These are phyloP conservation scores for Trametes sp. DNA, from an alignment of 1,284 basidiomycete species.

Conservation along the genomic window DNA sequence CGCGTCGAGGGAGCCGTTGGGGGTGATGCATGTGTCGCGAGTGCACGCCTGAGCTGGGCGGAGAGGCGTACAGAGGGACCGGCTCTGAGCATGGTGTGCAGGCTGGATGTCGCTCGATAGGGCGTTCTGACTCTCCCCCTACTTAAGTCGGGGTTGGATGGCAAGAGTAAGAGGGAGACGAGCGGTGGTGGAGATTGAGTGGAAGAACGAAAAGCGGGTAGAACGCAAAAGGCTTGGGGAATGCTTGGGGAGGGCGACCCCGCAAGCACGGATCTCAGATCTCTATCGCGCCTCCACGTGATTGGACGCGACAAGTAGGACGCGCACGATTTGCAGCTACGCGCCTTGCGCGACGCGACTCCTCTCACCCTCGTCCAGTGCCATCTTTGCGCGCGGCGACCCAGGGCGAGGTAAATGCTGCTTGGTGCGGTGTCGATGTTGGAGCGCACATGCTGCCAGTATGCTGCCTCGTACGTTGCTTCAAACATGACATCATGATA, in stretches of 20 bases:
- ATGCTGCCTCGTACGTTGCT: too few relatives aligned
- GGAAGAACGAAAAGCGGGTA: constrained; percentile 27
- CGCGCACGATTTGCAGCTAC: constrained; percentile 8
- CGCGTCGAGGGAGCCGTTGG: constrained; percentile 47
- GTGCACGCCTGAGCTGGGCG: constrained; percentile 49
- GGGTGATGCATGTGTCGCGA: constrained; percentile 66
- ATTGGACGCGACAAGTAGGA: constrained; percentile 12
- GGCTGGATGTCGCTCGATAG: neutral
- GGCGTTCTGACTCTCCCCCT: neutral
- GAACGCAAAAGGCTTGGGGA: constrained; percentile 28
- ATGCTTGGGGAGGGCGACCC: constrained; percentile 13
- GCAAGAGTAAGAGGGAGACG: neutral
- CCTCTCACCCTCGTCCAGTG: neutral
- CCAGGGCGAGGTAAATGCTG: too few relatives aligned
- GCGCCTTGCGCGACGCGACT: neutral
- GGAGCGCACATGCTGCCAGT: too few relatives aligned
- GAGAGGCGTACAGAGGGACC: constrained; percentile 30
- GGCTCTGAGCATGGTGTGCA: constrained; percentile 41
- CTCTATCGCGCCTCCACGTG: constrained; percentile 19
- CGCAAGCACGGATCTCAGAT: constrained; percentile 21
- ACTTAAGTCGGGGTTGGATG: constrained; percentile 6
- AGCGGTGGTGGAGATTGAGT: constrained; percentile 37
- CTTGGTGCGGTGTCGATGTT: too few relatives aligned
- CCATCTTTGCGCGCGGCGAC: too few relatives aligned
- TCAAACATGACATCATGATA: too few relatives aligned